Evolutionary conservation across 148 eudicot species (phyloP).

Genomic region (Rhododendron griersonianum): DNA sequence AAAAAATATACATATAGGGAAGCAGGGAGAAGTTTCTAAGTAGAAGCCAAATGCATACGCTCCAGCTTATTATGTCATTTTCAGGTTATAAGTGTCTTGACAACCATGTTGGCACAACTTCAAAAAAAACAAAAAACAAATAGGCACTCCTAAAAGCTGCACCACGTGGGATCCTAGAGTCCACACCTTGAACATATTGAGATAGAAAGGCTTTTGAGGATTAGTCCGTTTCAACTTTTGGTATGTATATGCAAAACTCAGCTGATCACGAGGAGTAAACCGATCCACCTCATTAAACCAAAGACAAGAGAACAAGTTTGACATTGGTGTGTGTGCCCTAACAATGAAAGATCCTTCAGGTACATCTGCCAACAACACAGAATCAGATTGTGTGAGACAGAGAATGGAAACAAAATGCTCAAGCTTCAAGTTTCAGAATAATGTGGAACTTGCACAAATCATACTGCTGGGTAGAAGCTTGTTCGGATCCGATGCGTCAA

Average conservation of each 20-base stretch:
- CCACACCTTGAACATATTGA: constrained; percentile 96
- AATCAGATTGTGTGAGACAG: constrained; percentile 6
- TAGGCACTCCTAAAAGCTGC: not conserved
- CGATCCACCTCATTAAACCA: constrained; percentile 98
- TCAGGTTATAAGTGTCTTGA: not conserved
- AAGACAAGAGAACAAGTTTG: constrained; percentile 94
- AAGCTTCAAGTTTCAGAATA: not conserved
- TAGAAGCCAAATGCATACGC: not conserved
- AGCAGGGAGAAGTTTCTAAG: not conserved
- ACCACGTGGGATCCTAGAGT: not conserved
- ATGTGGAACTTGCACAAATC: constrained; percentile 10
- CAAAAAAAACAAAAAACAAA: not conserved
- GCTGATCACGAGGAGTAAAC: constrained; percentile 96
- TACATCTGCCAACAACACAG: constrained; percentile 62
- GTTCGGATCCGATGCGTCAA: constrained; percentile 70
- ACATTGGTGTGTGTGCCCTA: constrained; percentile 99
- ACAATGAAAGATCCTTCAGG: constrained; percentile 97
- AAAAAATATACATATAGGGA: not conserved
- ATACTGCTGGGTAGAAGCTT: constrained; percentile 94
- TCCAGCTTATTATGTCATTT: not conserved
- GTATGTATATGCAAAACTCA: constrained; percentile 96
- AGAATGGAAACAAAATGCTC: constrained; percentile 1
- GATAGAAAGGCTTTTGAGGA: constrained; percentile 78
- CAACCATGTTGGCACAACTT: not conserved
- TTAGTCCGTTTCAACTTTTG: constrained; percentile 84